Percentiles rank a stretch among this genome's conserved stretches.
phyloP scores from a whole-genome alignment of 2,329 filamentous ascomycete genomes.

The Fusarium setosum region DNA sequence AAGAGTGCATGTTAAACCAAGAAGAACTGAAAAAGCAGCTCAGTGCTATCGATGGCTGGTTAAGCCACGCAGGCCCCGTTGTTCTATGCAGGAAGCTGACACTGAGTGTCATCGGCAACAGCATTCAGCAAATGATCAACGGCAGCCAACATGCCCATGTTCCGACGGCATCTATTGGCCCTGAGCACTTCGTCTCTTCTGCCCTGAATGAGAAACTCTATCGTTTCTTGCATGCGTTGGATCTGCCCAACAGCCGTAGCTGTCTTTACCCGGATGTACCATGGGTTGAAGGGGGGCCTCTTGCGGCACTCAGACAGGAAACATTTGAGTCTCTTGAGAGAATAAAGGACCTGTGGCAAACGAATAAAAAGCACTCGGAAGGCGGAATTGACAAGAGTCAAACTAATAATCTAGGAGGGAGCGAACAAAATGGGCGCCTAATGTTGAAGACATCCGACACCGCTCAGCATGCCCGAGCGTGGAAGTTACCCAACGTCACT shows the following conservation, averaged over 20 bases:
- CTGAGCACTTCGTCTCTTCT: neutral
- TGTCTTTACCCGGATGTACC: too few species aligned
- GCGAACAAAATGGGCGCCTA: too few species aligned
- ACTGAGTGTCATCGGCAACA: neutral
- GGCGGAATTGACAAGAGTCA: too few species aligned
- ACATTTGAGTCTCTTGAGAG: too few species aligned
- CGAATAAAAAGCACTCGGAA: too few species aligned
- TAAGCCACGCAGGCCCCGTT: neutral
- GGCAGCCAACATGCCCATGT: neutral
- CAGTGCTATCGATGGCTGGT: neutral
- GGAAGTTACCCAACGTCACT: neutral
- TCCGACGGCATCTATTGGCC: neutral
- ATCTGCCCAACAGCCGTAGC: neutral
- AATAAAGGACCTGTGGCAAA: too few species aligned
- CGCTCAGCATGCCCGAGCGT: neutral
- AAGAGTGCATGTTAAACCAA: neutral
- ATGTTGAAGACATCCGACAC: neutral
- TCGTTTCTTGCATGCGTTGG: neutral
- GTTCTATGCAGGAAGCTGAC: neutral
- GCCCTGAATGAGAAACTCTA: neutral
- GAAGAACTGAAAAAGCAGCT: neutral
- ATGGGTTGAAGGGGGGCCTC: neutral
- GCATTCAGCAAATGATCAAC: neutral
- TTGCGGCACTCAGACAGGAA: too few species aligned
- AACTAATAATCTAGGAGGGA: too few species aligned